Percentiles rank a stretch among this genome's conserved stretches.
These are phyloP conservation scores for Pulveroboletus sp. DNA, from an alignment of 768 basidiomycete species.

Conservation along the genomic window DNA sequence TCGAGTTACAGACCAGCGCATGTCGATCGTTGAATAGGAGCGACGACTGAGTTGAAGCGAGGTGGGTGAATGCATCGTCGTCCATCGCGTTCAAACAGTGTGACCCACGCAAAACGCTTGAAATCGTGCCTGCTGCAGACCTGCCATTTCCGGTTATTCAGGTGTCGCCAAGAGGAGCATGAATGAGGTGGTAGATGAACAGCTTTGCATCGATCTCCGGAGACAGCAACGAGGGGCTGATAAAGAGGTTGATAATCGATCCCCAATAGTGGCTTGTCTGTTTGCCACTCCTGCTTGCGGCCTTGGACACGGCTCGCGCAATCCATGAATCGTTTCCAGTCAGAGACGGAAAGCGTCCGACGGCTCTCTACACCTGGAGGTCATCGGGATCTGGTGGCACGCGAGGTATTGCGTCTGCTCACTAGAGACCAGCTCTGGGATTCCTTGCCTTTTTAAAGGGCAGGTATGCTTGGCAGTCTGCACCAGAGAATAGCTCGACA, in stretches of 20 bases:
- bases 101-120: constrained; percentile 11
- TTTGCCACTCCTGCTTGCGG: constrained; percentile 17
- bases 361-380: constrained; percentile 10
- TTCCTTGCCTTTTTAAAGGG: constrained; percentile 10
- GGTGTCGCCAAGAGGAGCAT: constrained; percentile 8
- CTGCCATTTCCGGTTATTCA: constrained; percentile 22
- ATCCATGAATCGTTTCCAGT: constrained; percentile 18
- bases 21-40: constrained; percentile 16
- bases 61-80: constrained; percentile 20
- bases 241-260: constrained; percentile 18
- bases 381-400: not conserved
- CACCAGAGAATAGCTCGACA: constrained; percentile 24
- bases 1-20: constrained; percentile 21
- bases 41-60: constrained; percentile 19
- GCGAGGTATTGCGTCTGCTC: not conserved
- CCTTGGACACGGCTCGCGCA: constrained; percentile 15
- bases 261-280: not conserved
- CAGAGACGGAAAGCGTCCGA: constrained; percentile 13
- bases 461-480: constrained; percentile 5
- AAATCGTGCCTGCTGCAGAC: constrained; percentile 9
- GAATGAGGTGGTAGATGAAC: constrained; percentile 7
- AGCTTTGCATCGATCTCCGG: constrained; percentile 23
- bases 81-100: constrained; percentile 14
- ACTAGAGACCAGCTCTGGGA: constrained; percentile 19
- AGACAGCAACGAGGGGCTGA: constrained; percentile 17